A percentile compares a stretch with the other conserved stretches of the same genome.
phyloP scores from a whole-genome alignment of 1,139 yeast species.

The Lodderomyces parapsilosis region DNA sequence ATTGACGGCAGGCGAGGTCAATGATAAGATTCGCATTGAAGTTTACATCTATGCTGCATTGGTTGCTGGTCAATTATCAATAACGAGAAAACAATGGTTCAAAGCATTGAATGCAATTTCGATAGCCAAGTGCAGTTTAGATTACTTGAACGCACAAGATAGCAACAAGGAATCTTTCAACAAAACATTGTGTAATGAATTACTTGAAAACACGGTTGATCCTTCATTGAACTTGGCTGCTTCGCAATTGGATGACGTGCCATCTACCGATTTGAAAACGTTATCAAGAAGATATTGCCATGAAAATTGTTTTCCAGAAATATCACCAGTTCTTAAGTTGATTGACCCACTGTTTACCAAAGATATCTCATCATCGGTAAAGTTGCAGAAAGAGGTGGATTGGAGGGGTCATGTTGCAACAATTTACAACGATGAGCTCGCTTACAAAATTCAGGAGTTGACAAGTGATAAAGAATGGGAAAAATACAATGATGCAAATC shows the following conservation, averaged over 20 bases:
- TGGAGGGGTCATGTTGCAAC: constrained; percentile 80
- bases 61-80: constrained; percentile 56
- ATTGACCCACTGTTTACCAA: constrained; percentile 48
- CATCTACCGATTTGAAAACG: constrained; percentile 44
- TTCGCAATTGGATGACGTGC: constrained; percentile 34
- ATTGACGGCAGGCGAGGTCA: constrained; percentile 33
- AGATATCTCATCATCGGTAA: constrained; percentile 27
- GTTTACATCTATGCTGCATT: constrained; percentile 59
- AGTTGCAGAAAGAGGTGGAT: constrained; percentile 37
- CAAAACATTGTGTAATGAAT: constrained; percentile 52
- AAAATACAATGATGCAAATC: constrained; percentile 21
- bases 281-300: constrained; percentile 45
- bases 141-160: constrained; percentile 35
- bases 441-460: constrained; percentile 52
- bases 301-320: constrained; percentile 33
- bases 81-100: constrained; percentile 61
- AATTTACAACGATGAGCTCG: constrained; percentile 70
- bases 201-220: constrained; percentile 61
- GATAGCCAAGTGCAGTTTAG: constrained; percentile 61
- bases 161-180: constrained; percentile 23
- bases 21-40: constrained; percentile 44
- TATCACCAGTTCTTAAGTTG: constrained; percentile 35
- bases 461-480: constrained; percentile 32
- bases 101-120: constrained; percentile 54
- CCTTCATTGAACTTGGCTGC: constrained; percentile 64